Base-by-base conservation (phyloP, 768 basidiomycete species). In the Nidula microcarpa region DNA sequence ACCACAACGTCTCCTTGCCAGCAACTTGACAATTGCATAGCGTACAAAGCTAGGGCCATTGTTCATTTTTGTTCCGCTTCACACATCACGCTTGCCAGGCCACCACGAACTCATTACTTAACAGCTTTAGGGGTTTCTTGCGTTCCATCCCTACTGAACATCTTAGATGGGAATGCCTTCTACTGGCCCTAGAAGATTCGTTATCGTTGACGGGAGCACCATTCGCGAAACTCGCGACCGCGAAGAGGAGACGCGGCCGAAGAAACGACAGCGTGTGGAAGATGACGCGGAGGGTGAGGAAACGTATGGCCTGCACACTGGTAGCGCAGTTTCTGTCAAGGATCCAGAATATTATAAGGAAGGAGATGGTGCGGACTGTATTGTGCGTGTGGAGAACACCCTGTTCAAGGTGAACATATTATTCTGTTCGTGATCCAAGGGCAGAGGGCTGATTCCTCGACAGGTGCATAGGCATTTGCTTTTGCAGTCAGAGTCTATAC, bases 401-500 rank as follows among this genome's bases (percentile, higher is more conserved):
- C 52, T 82, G 16, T 82, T 82, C 70, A 80, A 79, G 71, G 81
- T 82, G 59, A 34, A 58, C 60, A 46, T 2, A 11, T 23, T 23
- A n/a, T 14, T 30, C 13, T 46, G 10, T 14, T n/a, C 14, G 10
- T 10, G 10, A n/a, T 11, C n/a, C 8, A 23, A 43, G 37, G 49
- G n/a, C 16, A 33, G 33, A 49, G 41, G 39, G 47, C n/a, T 13
- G 14, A 47, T 39, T 36, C 10, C 39, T 41, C 39, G 16, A 34
- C 52, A 70, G 68, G 61, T 68, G 18, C 62, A 65, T 44, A 41
- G 56, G 6, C 34, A 61, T 17, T 13, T 62, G 33, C 52, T 71
- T 9, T 45, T 43, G n/a, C 61, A 61, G 55, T 68, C 58, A 34
- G 52, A 56, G 23, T 34, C 51, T 30, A 62, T 66, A 56, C 48